phyloP scores from a whole-genome alignment of 805 yeast genomes.

The Ogataea ganodermae region DNA sequence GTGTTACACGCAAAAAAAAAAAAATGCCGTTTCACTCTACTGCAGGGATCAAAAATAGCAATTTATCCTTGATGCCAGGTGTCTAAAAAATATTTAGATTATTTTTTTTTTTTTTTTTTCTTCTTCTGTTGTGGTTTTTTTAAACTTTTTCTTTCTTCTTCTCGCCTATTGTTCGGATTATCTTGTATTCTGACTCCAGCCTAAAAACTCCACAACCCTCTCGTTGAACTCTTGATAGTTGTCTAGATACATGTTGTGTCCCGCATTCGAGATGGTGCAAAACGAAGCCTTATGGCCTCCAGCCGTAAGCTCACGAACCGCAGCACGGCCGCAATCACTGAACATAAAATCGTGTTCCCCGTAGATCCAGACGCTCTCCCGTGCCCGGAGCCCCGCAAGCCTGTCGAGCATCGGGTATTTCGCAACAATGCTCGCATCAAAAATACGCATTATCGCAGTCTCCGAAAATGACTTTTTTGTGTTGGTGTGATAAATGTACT shows the following conservation, averaged over 20 bases:
- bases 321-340: conserved; percentile 55
- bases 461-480: conserved; percentile 37
- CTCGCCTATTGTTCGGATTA: conserved; percentile 2
- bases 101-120: background rate
- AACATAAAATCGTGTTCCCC: conserved; percentile 82
- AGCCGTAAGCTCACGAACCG: conserved; percentile 31
- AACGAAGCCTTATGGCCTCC: conserved; percentile 32
- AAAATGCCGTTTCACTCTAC: conserved; percentile 1
- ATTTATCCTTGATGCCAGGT: background rate
- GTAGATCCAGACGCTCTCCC: conserved; percentile 49
- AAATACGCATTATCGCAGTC: conserved; percentile 45
- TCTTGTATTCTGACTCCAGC: conserved; percentile 14
- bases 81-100: background rate
- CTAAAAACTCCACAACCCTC: conserved; percentile 40
- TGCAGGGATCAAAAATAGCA: conserved; percentile 1
- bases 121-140: background rate
- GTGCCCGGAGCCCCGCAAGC: conserved; percentile 37
- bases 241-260: conserved; percentile 78
- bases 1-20: background rate
- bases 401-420: conserved; percentile 68
- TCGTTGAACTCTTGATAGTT: conserved; percentile 57
- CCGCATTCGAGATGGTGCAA: conserved; percentile 54
- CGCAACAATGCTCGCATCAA: conserved; percentile 61
- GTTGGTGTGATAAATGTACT: conserved; percentile 36
- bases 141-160: background rate